Evolutionary conservation across 495 filamentous ascomycete species (phyloP).

Genomic region (Xeromyces bisporus): DNA sequence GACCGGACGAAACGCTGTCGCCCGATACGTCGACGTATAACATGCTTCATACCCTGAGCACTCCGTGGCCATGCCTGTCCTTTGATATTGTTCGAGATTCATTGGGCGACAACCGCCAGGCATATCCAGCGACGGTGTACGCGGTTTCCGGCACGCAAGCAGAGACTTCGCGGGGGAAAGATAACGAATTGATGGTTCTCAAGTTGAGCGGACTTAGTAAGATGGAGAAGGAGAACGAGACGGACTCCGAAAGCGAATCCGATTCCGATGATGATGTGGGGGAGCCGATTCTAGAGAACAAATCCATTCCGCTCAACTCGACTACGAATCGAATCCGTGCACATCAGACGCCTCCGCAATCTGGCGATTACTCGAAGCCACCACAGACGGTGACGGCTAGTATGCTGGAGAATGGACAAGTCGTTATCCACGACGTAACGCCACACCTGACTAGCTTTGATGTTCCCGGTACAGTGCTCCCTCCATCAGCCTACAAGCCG

Average conservation of each 20-base stretch:
- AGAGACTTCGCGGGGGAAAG: constrained; percentile 49
- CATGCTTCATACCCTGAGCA: constrained; percentile 84
- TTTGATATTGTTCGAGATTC: constrained; percentile 81
- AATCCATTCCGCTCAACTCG: constrained; percentile 64
- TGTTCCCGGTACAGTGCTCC: constrained; percentile 61
- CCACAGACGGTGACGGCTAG: constrained; percentile 72
- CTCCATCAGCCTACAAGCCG: constrained; percentile 69
- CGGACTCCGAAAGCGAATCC: constrained; percentile 57
- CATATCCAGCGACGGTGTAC: constrained; percentile 85
- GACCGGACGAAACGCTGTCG: constrained; percentile 72
- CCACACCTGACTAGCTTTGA: constrained; percentile 77
- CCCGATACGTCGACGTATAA: constrained; percentile 86
- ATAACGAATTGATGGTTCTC: constrained; percentile 88
- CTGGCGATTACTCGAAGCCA: constrained; percentile 44
- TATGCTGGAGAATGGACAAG: constrained; percentile 74
- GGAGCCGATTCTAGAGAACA: constrained; percentile 88
- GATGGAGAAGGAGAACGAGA: constrained; percentile 58
- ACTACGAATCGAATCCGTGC: constrained; percentile 86
- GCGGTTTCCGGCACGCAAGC: constrained; percentile 90
- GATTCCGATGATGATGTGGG: constrained; percentile 59
- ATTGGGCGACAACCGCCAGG: constrained; percentile 78
- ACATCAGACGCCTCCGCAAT: constrained; percentile 52
- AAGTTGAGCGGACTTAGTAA: constrained; percentile 81
- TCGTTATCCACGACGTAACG: constrained; percentile 87
- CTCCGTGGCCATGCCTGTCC: constrained; percentile 90